These are phyloP conservation scores for Suillus subalutaceus DNA, from an alignment of 768 basidiomycete genomes.

Conservation along the genomic window DNA sequence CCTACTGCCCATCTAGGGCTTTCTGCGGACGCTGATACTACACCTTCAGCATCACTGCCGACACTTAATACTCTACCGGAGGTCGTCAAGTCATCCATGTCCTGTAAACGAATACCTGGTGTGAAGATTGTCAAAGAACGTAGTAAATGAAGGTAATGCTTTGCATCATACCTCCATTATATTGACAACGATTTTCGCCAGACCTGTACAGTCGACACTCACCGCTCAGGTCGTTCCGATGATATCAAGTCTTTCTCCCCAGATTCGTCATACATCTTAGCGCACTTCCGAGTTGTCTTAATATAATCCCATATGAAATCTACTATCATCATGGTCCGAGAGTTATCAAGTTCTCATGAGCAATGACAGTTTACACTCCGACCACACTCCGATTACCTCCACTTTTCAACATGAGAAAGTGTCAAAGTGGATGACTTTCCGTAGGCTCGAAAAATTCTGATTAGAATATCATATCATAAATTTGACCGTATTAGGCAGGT, in stretches of 20 bases:
- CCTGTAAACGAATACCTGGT: constrained; percentile 30
- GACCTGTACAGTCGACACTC: not conserved
- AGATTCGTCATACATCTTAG: not conserved
- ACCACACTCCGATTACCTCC: not conserved
- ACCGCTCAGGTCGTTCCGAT: no score
- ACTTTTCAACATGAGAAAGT: constrained; percentile 2
- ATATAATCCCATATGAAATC: not conserved
- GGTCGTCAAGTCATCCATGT: not conserved
- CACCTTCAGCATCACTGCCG: not conserved
- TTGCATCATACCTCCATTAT: not conserved
- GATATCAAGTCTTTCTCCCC: not conserved
- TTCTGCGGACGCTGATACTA: not conserved
- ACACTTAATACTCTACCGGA: not conserved
- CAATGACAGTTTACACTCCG: not conserved
- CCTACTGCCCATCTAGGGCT: no score
- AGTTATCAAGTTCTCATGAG: not conserved
- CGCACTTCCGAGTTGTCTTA: not conserved
- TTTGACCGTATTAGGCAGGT: no score
- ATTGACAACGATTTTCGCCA: constrained; percentile 4
- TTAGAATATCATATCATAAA: no score
- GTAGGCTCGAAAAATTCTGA: no score
- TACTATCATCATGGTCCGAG: not conserved
- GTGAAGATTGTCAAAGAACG: constrained; percentile 33
- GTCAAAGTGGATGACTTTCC: no score
- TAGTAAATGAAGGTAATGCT: constrained; percentile 18